Conservation (phyloP, 768 basidiomycete genomes). For the Podaxis sp. region DNA sequence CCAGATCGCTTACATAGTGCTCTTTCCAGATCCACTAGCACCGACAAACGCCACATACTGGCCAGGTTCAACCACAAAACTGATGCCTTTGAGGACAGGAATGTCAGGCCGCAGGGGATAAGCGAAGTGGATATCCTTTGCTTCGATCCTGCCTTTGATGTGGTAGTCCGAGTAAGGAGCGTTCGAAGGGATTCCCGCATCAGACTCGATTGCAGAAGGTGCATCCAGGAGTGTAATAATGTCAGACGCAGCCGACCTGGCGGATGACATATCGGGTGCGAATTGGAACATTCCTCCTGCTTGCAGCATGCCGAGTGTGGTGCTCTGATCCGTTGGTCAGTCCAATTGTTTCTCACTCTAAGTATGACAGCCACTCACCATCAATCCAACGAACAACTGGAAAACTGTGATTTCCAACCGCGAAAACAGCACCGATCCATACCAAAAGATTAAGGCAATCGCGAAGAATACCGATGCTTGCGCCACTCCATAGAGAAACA, state of each 20-base stretch:
- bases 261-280: constrained; percentile 79
- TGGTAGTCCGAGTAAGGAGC: constrained; percentile 26
- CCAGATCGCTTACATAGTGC: constrained; percentile 49
- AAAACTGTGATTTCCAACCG: constrained; percentile 41
- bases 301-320: constrained; percentile 66
- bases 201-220: constrained; percentile 66
- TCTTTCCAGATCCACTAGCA: constrained; percentile 69
- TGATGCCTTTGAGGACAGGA: constrained; percentile 69
- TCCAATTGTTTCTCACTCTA: not conserved
- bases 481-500: constrained; percentile 60
- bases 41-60: constrained; percentile 74
- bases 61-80: constrained; percentile 58
- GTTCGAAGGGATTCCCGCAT: constrained; percentile 37
- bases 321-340: constrained; percentile 36
- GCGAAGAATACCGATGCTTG: constrained; percentile 69
- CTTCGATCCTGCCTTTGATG: not conserved
- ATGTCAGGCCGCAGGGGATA: constrained; percentile 79
- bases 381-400: constrained; percentile 72
- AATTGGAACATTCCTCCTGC: constrained; percentile 74
- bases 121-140: constrained; percentile 71
- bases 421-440: constrained; percentile 55
- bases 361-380: constrained; percentile 40
- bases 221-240: constrained; percentile 69
- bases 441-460: constrained; percentile 76
- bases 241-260: constrained; percentile 62